Evolutionary conservation across 139 green algal genomes (phyloP).

Genomic region (Auxenochlorella protothecoides): DNA sequence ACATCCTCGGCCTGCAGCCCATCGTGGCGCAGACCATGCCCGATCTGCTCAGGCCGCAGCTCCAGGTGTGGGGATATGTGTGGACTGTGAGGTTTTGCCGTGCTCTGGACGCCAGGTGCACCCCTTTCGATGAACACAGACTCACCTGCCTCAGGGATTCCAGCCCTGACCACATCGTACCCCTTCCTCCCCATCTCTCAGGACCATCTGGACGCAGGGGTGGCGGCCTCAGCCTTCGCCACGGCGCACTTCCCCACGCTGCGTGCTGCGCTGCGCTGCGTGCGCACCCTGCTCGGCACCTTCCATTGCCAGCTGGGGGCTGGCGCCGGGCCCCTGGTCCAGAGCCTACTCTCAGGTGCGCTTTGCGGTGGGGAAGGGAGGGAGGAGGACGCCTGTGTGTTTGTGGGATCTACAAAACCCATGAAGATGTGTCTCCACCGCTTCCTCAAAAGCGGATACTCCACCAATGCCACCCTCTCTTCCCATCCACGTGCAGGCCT

Average conservation of each 20-base stretch:
- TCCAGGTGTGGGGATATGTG: conserved; percentile 10
- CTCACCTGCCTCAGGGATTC: no score
- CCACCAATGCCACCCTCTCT: no score
- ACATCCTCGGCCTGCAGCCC: conserved; percentile 16
- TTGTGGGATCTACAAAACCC: no score
- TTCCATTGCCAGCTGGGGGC: conserved; percentile 28
- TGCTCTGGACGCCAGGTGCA: no score
- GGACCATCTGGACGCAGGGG: conserved; percentile 30
- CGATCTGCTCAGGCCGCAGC: conserved; percentile 35
- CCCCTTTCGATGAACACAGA: no score
- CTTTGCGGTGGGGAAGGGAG: no score
- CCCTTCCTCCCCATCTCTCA: background rate
- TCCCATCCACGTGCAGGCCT: no score
- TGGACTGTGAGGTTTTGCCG: no score
- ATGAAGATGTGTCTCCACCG: background rate
- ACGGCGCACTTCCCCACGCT: conserved; percentile 21
- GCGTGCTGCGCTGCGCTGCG: conserved; percentile 39
- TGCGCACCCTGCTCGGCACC: conserved; percentile 34
- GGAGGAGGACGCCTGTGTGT: background rate
- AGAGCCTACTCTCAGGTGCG: conserved; percentile 35
- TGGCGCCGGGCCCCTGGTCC: conserved; percentile 24
- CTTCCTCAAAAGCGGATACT: background rate
- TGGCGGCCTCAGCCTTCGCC: conserved; percentile 34
- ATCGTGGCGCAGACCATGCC: conserved; percentile 28
- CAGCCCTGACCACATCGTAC: no score